Evolutionary conservation across 257 asterid genomes (phyloP), one percentile per base, ranked within the genome.

Genomic region (Knoxia roxburghii): DNA sequence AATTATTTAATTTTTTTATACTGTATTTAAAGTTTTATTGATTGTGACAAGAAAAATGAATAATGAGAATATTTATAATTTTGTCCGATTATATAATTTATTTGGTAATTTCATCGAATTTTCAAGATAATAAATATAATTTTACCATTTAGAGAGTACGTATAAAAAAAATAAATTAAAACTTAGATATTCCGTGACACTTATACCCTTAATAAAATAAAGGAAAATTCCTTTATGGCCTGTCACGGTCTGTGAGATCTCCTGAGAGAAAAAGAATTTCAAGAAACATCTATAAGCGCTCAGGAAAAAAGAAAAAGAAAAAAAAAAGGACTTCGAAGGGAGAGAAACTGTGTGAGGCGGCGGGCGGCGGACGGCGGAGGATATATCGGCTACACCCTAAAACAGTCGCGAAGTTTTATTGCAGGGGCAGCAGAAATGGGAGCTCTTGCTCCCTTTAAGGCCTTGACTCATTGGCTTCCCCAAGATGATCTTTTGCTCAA

Each of bases 401-500:
- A 18, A 61, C 5, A 10, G 27, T 8, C 46, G 53, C 17, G 26
- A 68, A 74, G 78, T 7, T 64, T 18, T 13, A 27, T 6, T n/a
- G n/a, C 41, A n/a, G 33, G 54, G 71, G 70, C 73, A n/a, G 85
- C 77, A 70, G 77, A 54, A 68, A 77, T 87, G 97, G 95, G 87
- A 74, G 88, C 86, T 67, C 60, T 81, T 71, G 83, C 85, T 67
- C 83, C 87, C 43, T n/a, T n/a, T n/a, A n/a, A n/a, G n/a, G n/a
- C n/a, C n/a, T 71, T 73, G 30, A 67, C 71, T 39, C 81, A 63
- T 59, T 88, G 90, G 95, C 67, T 67, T 71, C 86, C 95, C 0
- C 77, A 77, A 64, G 96, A 88, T 75, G 92, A 87, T 70, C 63
- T 86, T 39, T 51, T 87, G 77, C 95, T 90, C 18, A 86, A 67